A percentile compares a stretch with the other conserved stretches of the same genome.
phyloP scores from a whole-genome alignment of 2,329 filamentous ascomycete genomes.

The Rhinocladiella similis region DNA sequence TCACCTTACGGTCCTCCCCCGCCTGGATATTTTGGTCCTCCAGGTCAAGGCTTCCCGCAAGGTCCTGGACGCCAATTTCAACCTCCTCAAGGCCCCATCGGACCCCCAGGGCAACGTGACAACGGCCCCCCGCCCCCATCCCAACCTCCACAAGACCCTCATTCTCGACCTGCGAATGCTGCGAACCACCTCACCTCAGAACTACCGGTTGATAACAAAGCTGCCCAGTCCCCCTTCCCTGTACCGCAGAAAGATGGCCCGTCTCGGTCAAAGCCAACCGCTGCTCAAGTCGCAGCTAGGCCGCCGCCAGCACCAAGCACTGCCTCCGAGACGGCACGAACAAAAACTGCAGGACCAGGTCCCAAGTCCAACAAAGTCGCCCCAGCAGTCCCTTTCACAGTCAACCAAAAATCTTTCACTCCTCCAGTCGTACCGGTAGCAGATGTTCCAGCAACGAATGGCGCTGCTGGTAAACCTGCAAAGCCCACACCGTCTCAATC shows the following conservation, averaged over 20 bases:
- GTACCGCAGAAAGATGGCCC: conserved; percentile 26
- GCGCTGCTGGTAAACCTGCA: conserved; percentile 30
- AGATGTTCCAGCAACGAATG: conserved; percentile 34
- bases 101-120: conserved; percentile 52
- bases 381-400: conserved; percentile 45
- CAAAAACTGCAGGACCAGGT: conserved; percentile 26
- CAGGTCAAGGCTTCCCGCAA: conserved; percentile 71
- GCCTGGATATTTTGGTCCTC: conserved; percentile 69
- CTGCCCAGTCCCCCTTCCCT: conserved; percentile 39
- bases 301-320: conserved; percentile 14
- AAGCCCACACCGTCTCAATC: conserved; percentile 30
- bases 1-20: conserved; percentile 73
- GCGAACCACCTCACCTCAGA: conserved; percentile 43
- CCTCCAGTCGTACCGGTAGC: conserved; percentile 34
- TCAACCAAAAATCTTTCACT: conserved; percentile 39
- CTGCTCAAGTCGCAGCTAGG: conserved; percentile 29
- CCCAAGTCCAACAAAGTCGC: conserved; percentile 45
- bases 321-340: conserved; percentile 23
- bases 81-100: conserved; percentile 56
- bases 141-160: conserved; percentile 30
- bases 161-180: conserved; percentile 26
- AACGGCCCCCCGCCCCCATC: conserved; percentile 35
- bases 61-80: conserved; percentile 60
- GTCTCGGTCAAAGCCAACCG: conserved; percentile 28
- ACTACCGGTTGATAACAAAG: conserved; percentile 42